phyloP scores from a whole-genome alignment of 495 filamentous ascomycete species.

The Bacidia rubella region DNA sequence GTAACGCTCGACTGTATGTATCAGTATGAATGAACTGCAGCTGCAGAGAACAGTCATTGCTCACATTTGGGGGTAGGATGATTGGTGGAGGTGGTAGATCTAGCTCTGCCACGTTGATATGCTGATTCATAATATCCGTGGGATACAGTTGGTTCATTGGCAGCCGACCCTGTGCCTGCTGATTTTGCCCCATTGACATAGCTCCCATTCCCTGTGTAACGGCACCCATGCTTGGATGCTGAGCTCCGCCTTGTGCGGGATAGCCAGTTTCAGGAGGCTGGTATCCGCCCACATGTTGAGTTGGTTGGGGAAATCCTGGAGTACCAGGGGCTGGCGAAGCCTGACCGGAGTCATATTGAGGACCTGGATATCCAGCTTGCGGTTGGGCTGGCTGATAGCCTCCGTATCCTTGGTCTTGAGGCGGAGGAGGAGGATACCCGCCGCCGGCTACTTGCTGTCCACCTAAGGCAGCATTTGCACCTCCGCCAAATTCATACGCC shows the following conservation, averaged over 20 bases:
- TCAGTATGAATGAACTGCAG: conserved; percentile 18
- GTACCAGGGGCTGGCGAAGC: conserved; percentile 23
- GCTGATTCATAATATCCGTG: conserved; percentile 79
- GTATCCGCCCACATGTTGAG: conserved; percentile 38
- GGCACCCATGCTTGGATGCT: conserved; percentile 47
- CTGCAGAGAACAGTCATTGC: conserved; percentile 22
- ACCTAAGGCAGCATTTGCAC: conserved; percentile 66
- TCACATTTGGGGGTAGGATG: conserved; percentile 79
- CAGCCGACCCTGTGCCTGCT: conserved; percentile 35
- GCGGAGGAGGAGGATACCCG: conserved; percentile 30
- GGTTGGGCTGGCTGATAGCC: conserved; percentile 37
- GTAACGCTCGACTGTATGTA: conserved; percentile 68
- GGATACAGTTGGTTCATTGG: conserved; percentile 81
- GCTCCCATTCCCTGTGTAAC: conserved; percentile 74
- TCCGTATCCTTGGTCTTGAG: conserved; percentile 31
- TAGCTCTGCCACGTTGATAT: conserved; percentile 84
- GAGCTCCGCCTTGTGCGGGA: conserved; percentile 35
- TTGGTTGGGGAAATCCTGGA: conserved; percentile 18
- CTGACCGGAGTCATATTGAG: conserved; percentile 37
- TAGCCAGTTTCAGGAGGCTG: conserved; percentile 57
- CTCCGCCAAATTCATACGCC: conserved; percentile 83
- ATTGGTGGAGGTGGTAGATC: conserved; percentile 88
- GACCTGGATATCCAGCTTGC: conserved; percentile 39
- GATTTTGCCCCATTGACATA: conserved; percentile 44
- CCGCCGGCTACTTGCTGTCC: conserved; percentile 41